Conservation (phyloP, 2,329 filamentous ascomycete species). For the Calonectria pseudoturangicola region DNA sequence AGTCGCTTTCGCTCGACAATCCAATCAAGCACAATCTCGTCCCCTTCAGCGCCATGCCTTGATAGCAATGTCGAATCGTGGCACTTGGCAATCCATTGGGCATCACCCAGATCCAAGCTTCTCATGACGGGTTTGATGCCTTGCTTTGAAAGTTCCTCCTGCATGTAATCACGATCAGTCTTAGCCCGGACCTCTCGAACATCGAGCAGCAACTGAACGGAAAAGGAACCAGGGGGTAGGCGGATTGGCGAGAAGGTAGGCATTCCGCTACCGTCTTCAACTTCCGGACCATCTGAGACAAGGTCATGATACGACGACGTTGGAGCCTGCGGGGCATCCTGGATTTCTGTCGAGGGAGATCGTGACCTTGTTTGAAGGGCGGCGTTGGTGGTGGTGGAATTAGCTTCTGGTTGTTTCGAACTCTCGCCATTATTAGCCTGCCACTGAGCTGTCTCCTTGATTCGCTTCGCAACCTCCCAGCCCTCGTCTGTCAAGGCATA, state of each 20-base stretch:
- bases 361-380: slow-evolving; percentile 17
- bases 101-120: slow-evolving; percentile 83
- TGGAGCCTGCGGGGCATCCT: slow-evolving; percentile 34
- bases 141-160: slow-evolving; percentile 80
- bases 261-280: slow-evolving; percentile 57
- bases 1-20: slow-evolving; percentile 88
- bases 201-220: slow-evolving; percentile 83
- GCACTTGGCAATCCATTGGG: slow-evolving; percentile 86
- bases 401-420: slow-evolving; percentile 33
- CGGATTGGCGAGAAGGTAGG: slow-evolving; percentile 75
- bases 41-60: slow-evolving; percentile 75
- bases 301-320: slow-evolving; percentile 60
- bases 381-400: slow-evolving; percentile 23
- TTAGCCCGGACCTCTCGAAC: slow-evolving; percentile 83
- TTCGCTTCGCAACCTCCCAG: slow-evolving; percentile 82
- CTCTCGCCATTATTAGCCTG: slow-evolving; percentile 51
- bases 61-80: slow-evolving; percentile 74
- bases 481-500: slow-evolving; percentile 86
- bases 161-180: slow-evolving; percentile 85
- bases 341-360: slow-evolving; percentile 47
- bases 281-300: slow-evolving; percentile 62
- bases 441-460: slow-evolving; percentile 72
- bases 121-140: slow-evolving; percentile 80
- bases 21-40: slow-evolving; percentile 85
- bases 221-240: slow-evolving; percentile 80